A percentile compares a stretch with the other conserved stretches of the same genome.
phyloP scores from a whole-genome alignment of 352 stramenopile species.

The Globisporangium mamillatum region DNA sequence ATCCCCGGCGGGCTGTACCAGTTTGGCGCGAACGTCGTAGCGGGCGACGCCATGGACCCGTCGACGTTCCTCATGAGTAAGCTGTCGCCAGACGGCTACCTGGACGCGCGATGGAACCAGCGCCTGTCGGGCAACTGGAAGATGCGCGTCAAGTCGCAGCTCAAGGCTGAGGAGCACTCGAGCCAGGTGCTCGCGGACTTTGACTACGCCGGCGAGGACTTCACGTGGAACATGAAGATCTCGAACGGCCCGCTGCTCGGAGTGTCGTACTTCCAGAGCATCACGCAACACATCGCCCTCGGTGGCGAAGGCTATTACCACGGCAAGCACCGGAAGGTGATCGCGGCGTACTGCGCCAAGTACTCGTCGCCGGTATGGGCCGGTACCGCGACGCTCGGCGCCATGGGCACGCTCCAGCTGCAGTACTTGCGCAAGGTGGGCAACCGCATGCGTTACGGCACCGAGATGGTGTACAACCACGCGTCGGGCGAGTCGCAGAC shows the following conservation, averaged over 20 bases:
- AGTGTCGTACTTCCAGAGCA: slow-evolving; percentile 85
- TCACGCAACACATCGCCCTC: slow-evolving; percentile 75
- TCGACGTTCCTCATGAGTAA: slow-evolving; percentile 86
- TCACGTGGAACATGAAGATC: slow-evolving; percentile 89
- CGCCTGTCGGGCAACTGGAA: slow-evolving; percentile 71
- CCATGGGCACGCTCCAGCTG: slow-evolving; percentile 81
- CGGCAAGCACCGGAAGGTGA: slow-evolving; percentile 85
- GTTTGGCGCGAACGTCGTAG: slow-evolving; percentile 82
- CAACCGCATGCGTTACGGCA: slow-evolving; percentile 77
- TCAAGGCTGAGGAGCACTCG: slow-evolving; percentile 77
- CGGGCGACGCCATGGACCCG: slow-evolving; percentile 73
- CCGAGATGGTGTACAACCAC: slow-evolving; percentile 87
- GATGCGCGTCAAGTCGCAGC: slow-evolving; percentile 82
- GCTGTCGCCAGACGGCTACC: slow-evolving; percentile 78
- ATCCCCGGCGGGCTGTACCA: slow-evolving; percentile 84
- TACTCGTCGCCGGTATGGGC: slow-evolving; percentile 70
- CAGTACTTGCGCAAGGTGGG: slow-evolving; percentile 87
- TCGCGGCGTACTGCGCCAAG: slow-evolving; percentile 82
- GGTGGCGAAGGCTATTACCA: slow-evolving; percentile 88
- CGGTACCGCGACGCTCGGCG: slow-evolving; percentile 68
- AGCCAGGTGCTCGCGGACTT: slow-evolving; percentile 82
- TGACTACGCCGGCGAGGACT: slow-evolving; percentile 81
- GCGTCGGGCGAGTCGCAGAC: slow-evolving; percentile 77
- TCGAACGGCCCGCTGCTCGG: slow-evolving; percentile 85
- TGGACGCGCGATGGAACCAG: slow-evolving; percentile 86